Base-by-base conservation (phyloP, 176 grass and related monocot genomes). In the Canna indica region DNA sequence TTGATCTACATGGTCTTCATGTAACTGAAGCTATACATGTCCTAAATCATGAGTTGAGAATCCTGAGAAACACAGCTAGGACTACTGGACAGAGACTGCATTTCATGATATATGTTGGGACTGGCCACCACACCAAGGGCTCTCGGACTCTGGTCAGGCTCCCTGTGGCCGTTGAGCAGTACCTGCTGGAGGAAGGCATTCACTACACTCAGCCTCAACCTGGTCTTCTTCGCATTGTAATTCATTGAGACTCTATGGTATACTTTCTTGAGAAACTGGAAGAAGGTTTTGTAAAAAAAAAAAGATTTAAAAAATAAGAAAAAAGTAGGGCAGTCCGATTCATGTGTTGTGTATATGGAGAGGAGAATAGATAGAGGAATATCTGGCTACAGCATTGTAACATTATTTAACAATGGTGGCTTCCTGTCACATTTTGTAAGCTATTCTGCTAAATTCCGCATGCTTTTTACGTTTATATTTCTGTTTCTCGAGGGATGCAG, bases 61-160 rank as follows among this genome's bases (percentile, higher is more conserved):
- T 75, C n/a, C 69, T 92, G 75, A 99, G 78, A 81, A 70, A 29
- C 31, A 69, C 78, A 0, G 84, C 86, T 0, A 85, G 82, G 61
- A 79, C 79, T 9, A 45, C 88, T 25, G 80, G 94, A 24, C 85
- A 90, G 82, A 88, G 82, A 67, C 53, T 87, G 77, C 86, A 92
- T 20, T 80, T 90, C 58, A 83, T 99, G 82, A 48, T 99, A 29
- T 93, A 84, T 20, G 89, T 99, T 2, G 94, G 94, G 27, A 99
- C 89, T 50, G 94, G 94, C 11, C 89, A 99, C 70, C 94, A 99
- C 33, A 99, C 94, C 59, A 99, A 93, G 84, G 94, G 89, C 7
- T 81, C 84, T 26, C 86, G 94, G 45, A 93, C 89, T 2, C 78
- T 77, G 59, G 84, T 86, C 10, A 93, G 94, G 82, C 75, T 99